Conservation (phyloP, 106 monocot species). For the Narthecium ossifragum region DNA sequence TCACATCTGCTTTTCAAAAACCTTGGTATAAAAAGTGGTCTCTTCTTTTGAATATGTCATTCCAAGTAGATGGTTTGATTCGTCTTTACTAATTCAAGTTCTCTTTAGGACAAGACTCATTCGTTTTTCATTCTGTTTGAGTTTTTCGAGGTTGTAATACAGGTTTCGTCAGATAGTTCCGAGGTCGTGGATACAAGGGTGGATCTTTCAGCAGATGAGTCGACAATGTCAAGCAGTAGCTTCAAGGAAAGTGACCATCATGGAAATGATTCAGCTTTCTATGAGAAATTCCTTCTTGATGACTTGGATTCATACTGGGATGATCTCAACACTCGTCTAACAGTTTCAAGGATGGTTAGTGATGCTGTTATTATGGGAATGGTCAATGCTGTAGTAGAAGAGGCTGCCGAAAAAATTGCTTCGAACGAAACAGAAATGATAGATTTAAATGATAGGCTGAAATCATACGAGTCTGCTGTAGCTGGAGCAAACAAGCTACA, state of each 20-base stretch:
- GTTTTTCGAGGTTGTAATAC: not conserved
- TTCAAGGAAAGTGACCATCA: slow-evolving; percentile 25
- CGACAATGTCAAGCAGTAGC: slow-evolving; percentile 14
- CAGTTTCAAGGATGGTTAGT: slow-evolving; percentile 61
- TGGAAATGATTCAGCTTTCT: slow-evolving; percentile 38
- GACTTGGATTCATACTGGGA: slow-evolving; percentile 75
- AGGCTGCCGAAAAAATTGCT: slow-evolving; percentile 48
- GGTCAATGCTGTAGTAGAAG: slow-evolving; percentile 58
- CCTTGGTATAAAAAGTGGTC: too few relatives aligned
- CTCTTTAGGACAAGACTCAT: not conserved
- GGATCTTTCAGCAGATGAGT: slow-evolving; percentile 4
- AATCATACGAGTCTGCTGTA: slow-evolving; percentile 14
- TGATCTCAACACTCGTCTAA: slow-evolving; percentile 59
- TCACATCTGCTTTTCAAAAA: too few relatives aligned
- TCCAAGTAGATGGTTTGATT: not conserved
- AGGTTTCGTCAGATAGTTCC: slow-evolving; percentile 6
- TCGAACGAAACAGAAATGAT: slow-evolving; percentile 53
- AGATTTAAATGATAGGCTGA: slow-evolving; percentile 30
- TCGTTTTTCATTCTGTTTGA: not conserved
- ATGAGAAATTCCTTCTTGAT: slow-evolving; percentile 62
- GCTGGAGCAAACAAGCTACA: not conserved
- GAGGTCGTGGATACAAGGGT: slow-evolving; percentile 10
- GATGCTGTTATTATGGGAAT: slow-evolving; percentile 71
- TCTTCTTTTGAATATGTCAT: not conserved
- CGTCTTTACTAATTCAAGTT: not conserved